These are phyloP conservation scores for Letharia columbiana DNA, from an alignment of 495 filamentous ascomycete species.

Conservation along the genomic window DNA sequence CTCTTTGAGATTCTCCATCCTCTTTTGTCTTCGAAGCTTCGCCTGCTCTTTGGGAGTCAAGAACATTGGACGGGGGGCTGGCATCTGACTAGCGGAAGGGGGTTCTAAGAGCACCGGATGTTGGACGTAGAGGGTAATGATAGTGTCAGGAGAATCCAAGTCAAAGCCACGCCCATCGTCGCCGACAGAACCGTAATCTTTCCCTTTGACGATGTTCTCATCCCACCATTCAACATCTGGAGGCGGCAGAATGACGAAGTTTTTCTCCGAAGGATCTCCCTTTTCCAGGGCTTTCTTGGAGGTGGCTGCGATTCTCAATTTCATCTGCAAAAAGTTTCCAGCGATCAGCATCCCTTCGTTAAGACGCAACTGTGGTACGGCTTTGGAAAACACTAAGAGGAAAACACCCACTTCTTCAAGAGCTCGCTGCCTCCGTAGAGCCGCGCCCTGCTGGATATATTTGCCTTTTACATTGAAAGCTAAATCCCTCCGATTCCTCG, in stretches of 20 bases:
- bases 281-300: slow-evolving; percentile 81
- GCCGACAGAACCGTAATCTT: slow-evolving; percentile 62
- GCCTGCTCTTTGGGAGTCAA: slow-evolving; percentile 84
- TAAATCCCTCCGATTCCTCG: slow-evolving; percentile 62
- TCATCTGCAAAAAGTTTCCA: slow-evolving; percentile 44
- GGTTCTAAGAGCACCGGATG: slow-evolving; percentile 89
- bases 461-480: slow-evolving; percentile 95
- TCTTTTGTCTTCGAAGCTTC: slow-evolving; percentile 81
- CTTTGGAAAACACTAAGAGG: not conserved
- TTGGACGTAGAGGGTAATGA: slow-evolving; percentile 83
- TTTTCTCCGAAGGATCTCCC: slow-evolving; percentile 84
- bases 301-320: slow-evolving; percentile 78
- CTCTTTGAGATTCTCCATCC: slow-evolving; percentile 88
- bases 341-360: not conserved
- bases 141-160: slow-evolving; percentile 67
- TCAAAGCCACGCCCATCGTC: slow-evolving; percentile 40
- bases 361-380: not conserved
- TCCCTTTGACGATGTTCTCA: slow-evolving; percentile 67
- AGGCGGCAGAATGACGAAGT: slow-evolving; percentile 71
- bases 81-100: slow-evolving; percentile 74
- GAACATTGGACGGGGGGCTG: slow-evolving; percentile 80
- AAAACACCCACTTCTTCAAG: slow-evolving; percentile 52
- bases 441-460: slow-evolving; percentile 88
- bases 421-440: slow-evolving; percentile 73
- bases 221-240: slow-evolving; percentile 98